Conservation (phyloP, 805 yeast genomes). For the Metschnikowia kunwiensis region DNA sequence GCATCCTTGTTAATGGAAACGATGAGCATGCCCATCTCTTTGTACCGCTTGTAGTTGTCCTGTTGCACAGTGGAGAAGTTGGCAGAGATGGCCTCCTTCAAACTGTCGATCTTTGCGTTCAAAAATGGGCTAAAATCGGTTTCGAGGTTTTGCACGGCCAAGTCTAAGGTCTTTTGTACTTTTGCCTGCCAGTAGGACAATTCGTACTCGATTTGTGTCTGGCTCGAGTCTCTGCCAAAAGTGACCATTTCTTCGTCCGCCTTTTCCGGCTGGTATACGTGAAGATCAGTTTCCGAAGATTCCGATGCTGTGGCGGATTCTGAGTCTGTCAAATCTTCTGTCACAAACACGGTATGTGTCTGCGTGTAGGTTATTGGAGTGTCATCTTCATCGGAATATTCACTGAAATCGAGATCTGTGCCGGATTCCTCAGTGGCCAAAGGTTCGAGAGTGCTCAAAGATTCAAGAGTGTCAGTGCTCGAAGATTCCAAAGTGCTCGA, state of each 20-base stretch:
- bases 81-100: constrained; percentile 26
- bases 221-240: constrained; percentile 8
- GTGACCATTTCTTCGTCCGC: constrained; percentile 4
- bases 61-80: constrained; percentile 29
- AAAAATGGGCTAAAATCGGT: constrained; percentile 31
- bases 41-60: constrained; percentile 29
- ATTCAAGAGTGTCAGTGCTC: background rate
- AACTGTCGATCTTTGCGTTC: constrained; percentile 21
- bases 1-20: constrained; percentile 32
- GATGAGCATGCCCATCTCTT: constrained; percentile 29
- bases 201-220: constrained; percentile 29
- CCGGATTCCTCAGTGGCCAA: too few relatives aligned
- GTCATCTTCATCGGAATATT: constrained; percentile 4
- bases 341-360: constrained; percentile 10
- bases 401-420: background rate
- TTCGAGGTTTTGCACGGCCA: constrained; percentile 33
- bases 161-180: constrained; percentile 32
- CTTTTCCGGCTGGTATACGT: background rate
- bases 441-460: background rate
- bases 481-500: background rate
- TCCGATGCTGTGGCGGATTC: background rate
- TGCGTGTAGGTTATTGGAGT: constrained; percentile 10
- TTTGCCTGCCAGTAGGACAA: constrained; percentile 32
- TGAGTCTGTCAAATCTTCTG: background rate
- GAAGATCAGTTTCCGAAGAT: background rate